Evolutionary conservation across 768 basidiomycete species (phyloP), one percentile per base, ranked within the genome.

Genomic region (Lentinula detonsa): DNA sequence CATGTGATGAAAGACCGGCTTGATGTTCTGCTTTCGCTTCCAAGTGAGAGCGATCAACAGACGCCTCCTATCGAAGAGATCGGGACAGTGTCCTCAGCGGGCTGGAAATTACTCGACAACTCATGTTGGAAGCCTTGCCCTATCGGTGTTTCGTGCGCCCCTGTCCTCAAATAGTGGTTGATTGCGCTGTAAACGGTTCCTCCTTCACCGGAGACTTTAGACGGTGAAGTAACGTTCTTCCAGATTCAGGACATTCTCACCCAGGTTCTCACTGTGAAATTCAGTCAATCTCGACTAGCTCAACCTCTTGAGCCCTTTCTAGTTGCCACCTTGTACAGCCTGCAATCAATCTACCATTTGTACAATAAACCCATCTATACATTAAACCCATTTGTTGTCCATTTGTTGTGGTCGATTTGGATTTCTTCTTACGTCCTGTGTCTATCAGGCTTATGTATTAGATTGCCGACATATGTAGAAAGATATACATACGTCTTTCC

Each of bases 111-210:
- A 45, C 72, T 86, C 11, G 73, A 77, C 21, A 71, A 64, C 16
- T 73, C 72, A 15, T 70, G 71, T 40, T 91, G 90, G 90, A 78
- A 74, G 63, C 78, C 85, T 2, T 86, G 83, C 67, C 89, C 90
- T 5, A 86, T 92, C 49, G 90, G 90, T 8, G 76, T 88, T 54
- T 81, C 75, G 45, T 31, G 53, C 52, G 59, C 34, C 6, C 28
- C 51, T n/a, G 51, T 33, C 13, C 9, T 16, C 31, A 34, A 37
- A 39, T 58, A 51, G 8, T 48, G 39, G 11, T 6, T 3, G 5
- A 11, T 4, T 3, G 28, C 3, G 37, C 13, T 39, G 37, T 39
- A 8, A 13, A 39, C 37, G 37, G 37, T 39, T 28, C 28, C 28
- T 28, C 28, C 28, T 28, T 4, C 28, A 28, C 2, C 28, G 28